Conservation (phyloP, 1,139 yeast genomes). For the Sugiyamaella novakii region DNA sequence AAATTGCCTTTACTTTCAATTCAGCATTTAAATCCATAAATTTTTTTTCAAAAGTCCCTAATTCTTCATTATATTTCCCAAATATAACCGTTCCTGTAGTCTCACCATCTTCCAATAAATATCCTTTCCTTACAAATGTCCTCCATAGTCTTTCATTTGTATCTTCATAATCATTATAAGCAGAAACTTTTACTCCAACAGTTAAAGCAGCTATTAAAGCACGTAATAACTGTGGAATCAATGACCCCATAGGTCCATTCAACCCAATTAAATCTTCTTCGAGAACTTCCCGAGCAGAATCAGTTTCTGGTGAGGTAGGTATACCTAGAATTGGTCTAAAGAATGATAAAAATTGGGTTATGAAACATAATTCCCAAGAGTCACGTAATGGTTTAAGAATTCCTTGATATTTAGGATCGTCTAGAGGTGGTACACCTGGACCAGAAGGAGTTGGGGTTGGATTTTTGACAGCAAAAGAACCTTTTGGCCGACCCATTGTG, state of each 20-base stretch:
- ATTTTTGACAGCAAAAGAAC: slow-evolving; percentile 1
- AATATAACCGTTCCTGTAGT: slow-evolving; percentile 14
- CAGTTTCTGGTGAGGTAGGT: slow-evolving; percentile 26
- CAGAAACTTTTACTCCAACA: slow-evolving; percentile 18
- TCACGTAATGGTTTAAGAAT: slow-evolving; percentile 32
- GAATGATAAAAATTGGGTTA: slow-evolving; percentile 35
- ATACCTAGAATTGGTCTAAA: slow-evolving; percentile 32
- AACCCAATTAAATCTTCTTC: slow-evolving; percentile 38
- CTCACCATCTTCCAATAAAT: slow-evolving; percentile 12
- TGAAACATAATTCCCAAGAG: slow-evolving; percentile 34
- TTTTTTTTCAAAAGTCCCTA: slow-evolving; percentile 15
- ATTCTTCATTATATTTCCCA: slow-evolving; percentile 23
- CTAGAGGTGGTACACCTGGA: slow-evolving; percentile 29
- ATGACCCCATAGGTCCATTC: slow-evolving; percentile 24
- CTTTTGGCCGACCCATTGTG: slow-evolving; percentile 6
- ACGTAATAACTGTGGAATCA: slow-evolving; percentile 20
- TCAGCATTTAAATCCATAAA: slow-evolving; percentile 14
- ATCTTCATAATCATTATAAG: slow-evolving; percentile 18
- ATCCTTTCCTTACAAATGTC: slow-evolving; percentile 21
- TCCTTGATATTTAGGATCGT: slow-evolving; percentile 30
- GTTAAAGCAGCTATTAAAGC: slow-evolving; percentile 15
- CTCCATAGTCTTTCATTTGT: slow-evolving; percentile 23
- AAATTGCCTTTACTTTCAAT: slow-evolving; percentile 28
- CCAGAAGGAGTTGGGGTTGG: neutral
- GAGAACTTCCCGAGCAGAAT: slow-evolving; percentile 33